Conservation (phyloP, 345 rosid species). For the Linum usitatissimum region DNA sequence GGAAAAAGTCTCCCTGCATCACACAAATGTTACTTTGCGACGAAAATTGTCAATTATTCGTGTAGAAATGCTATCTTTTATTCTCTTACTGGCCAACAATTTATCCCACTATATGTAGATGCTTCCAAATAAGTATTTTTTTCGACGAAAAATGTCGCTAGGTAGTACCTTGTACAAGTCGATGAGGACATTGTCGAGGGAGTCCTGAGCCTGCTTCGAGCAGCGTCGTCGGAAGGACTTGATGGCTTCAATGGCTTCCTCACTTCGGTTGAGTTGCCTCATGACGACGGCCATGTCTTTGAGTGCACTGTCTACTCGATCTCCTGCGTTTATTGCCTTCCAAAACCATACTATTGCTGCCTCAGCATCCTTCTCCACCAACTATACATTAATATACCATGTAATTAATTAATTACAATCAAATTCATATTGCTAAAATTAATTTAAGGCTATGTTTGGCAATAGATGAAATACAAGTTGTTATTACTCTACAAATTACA, state of each 20-base stretch:
- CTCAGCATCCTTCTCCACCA: slow-evolving; percentile 75
- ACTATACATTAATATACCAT: slow-evolving; percentile 18
- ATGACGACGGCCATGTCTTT: slow-evolving; percentile 96
- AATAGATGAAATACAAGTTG: not conserved
- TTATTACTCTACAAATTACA: no score
- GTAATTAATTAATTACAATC: not conserved
- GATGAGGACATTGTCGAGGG: slow-evolving; percentile 85
- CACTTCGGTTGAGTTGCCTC: slow-evolving; percentile 65
- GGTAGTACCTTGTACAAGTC: slow-evolving; percentile 77
- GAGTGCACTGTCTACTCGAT: slow-evolving; percentile 81
- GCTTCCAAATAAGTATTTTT: no score
- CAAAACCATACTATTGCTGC: slow-evolving; percentile 68
- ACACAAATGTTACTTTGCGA: not conserved
- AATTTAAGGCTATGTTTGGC: not conserved
- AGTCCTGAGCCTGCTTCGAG: slow-evolving; percentile 70
- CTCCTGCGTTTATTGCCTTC: slow-evolving; percentile 86
- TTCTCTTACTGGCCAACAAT: no score
- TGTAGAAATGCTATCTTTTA: no score
- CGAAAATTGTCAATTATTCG: no score
- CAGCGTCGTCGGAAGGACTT: slow-evolving; percentile 73
- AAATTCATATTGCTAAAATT: not conserved
- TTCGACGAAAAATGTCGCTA: no score
- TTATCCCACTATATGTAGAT: no score
- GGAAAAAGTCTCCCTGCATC: no score
- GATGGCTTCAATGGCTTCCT: slow-evolving; percentile 93